Base-by-base conservation (phyloP, 805 yeast genomes). In the Yamadazyma nakazawae region DNA sequence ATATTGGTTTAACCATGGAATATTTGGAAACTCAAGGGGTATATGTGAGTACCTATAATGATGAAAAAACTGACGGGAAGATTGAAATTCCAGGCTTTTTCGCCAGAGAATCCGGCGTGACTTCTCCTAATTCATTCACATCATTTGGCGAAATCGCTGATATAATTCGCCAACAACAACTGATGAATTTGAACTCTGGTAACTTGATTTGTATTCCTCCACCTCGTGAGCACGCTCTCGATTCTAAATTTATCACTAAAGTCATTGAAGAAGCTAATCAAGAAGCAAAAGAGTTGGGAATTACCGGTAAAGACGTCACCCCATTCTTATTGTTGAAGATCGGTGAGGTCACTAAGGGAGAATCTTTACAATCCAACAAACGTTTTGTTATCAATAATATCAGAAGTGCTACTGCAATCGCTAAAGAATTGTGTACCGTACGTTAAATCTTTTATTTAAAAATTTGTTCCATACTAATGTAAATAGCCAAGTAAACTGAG, bases 1-100 rank as follows among this genome's bases (percentile, higher is more conserved):
- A 89, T 57, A 84, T 90, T 45, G 81, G 76, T 9, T 74, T 85
- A 52, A 90, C 97, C 0, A 73, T 88, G 76, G 97, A 89, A 62
- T 88, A 84, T 58, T 70, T 89, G 44, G 97, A 89, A 62, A 89
- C 97, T 0, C 90, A 88, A 64, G 97, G 97, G 12, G 96, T 89
- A 0, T 85, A 84, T 55, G 96, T 89, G 8, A 78, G 84, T 5
- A 89, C 96, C 0, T 66, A 64, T 49, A 82, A 84, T 12, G 78
- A 78, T 6, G 47, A 59, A 24, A 37, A 35, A 4, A 18, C 46
- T 5, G 37, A 40, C 2, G 37, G 35, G 11, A 24, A 21, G 14
- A 57, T 68, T 26, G 62, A 69, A 42, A 72, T 89, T 18, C 97
- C 97, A 0, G 96, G 96, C 0, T 89, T 89, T 56, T 89, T 84